Percentiles rank a stretch among this genome's conserved stretches.
These are phyloP conservation scores for Panus rudis DNA, from an alignment of 768 basidiomycete species.

Conservation along the genomic window DNA sequence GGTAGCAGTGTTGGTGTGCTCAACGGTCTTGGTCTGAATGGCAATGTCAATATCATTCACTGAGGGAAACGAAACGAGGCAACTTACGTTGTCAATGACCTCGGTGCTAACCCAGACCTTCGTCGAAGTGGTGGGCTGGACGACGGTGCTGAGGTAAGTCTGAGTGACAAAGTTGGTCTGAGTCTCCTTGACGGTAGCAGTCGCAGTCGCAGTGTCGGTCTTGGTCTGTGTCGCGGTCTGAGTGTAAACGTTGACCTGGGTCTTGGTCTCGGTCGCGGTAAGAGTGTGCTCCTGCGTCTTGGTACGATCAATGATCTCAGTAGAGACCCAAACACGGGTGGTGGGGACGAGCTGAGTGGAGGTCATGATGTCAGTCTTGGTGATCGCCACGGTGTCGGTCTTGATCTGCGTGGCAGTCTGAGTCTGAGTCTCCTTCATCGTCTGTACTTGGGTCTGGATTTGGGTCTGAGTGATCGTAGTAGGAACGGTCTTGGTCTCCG, in stretches of 20 bases:
- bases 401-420: slow-evolving; percentile 18
- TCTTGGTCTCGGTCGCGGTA: slow-evolving; percentile 58
- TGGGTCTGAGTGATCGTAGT: slow-evolving; percentile 37
- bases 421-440: slow-evolving; percentile 35
- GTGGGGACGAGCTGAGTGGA: slow-evolving; percentile 49
- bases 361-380: slow-evolving; percentile 21
- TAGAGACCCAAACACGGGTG: slow-evolving; percentile 60
- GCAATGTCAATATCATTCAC: background rate
- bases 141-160: slow-evolving; percentile 44
- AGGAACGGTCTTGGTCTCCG: slow-evolving; percentile 31
- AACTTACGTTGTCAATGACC: slow-evolving; percentile 53
- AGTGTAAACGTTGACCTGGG: slow-evolving; percentile 49
- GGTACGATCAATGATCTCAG: slow-evolving; percentile 51
- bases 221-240: slow-evolving; percentile 30
- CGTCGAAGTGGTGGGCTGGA: slow-evolving; percentile 52
- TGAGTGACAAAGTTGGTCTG: slow-evolving; percentile 50
- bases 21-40: slow-evolving; percentile 46
- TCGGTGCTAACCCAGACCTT: slow-evolving; percentile 46
- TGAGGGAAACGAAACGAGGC: background rate
- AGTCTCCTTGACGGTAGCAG: slow-evolving; percentile 43
- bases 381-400: slow-evolving; percentile 13
- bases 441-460: no score
- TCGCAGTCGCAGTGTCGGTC: slow-evolving; percentile 25
- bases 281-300: slow-evolving; percentile 47
- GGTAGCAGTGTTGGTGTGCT: slow-evolving; percentile 34